phyloP scores from a whole-genome alignment of 2,329 filamentous ascomycete genomes.

The Xylaria sp. region DNA sequence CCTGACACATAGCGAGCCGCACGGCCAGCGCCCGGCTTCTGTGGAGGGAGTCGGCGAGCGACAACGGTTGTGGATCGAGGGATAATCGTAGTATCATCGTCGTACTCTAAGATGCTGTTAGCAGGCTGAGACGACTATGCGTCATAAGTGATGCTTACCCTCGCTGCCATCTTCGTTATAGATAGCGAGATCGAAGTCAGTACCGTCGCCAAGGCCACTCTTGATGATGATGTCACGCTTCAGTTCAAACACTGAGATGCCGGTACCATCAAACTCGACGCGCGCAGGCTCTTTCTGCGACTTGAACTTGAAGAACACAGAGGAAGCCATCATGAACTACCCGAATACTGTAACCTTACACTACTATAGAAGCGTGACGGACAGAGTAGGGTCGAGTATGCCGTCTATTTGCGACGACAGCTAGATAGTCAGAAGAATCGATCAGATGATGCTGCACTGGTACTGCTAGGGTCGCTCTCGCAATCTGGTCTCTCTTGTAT shows the following conservation, averaged over 20 bases:
- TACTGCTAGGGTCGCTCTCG: slow-evolving; percentile 20
- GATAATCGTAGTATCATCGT: slow-evolving; percentile 97
- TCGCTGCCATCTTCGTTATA: slow-evolving; percentile 88
- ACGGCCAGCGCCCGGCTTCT: slow-evolving; percentile 78
- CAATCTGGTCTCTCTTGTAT: slow-evolving; percentile 19
- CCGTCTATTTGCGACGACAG: slow-evolving; percentile 11
- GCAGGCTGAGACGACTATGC: not conserved
- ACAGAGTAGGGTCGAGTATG: not conserved
- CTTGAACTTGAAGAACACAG: slow-evolving; percentile 99
- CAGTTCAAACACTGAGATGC: slow-evolving; percentile 96
- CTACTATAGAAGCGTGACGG: slow-evolving; percentile 9
- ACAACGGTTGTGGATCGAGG: slow-evolving; percentile 91
- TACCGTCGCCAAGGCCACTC: slow-evolving; percentile 88
- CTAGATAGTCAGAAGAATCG: slow-evolving; percentile 11
- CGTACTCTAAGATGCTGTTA: slow-evolving; percentile 63
- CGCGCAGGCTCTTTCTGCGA: slow-evolving; percentile 92
- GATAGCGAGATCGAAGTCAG: slow-evolving; percentile 92
- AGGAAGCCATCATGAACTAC: slow-evolving; percentile 72
- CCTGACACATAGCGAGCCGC: slow-evolving; percentile 94
- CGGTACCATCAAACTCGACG: slow-evolving; percentile 94
- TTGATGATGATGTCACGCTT: slow-evolving; percentile 98
- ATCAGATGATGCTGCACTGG: slow-evolving; percentile 17
- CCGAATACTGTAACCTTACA: slow-evolving; percentile 21
- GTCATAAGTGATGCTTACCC: slow-evolving; percentile 52
- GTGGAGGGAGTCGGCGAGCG: slow-evolving; percentile 76